Conservation (phyloP, 2,329 filamentous ascomycete species). For the Rhytidhysteron rufulum region DNA sequence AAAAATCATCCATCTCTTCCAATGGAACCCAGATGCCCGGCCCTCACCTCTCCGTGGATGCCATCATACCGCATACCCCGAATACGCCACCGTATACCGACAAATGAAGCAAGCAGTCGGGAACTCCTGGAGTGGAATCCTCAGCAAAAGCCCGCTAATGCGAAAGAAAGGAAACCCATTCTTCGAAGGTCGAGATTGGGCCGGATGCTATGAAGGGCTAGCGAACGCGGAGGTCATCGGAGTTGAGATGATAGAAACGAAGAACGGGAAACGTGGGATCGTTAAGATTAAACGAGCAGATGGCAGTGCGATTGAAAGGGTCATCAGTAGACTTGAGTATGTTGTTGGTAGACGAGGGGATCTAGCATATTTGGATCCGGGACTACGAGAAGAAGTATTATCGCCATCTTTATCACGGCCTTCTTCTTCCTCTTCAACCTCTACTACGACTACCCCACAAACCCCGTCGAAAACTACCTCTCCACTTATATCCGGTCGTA, state of each 20-base stretch:
- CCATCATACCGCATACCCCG: constrained; percentile 59
- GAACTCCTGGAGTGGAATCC: constrained; percentile 13
- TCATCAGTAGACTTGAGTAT: constrained; percentile 50
- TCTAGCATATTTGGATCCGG: constrained; percentile 47
- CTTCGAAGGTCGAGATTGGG: constrained; percentile 48
- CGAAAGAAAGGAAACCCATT: constrained; percentile 43
- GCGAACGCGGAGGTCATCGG: constrained; percentile 50
- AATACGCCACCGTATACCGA: constrained; percentile 58
- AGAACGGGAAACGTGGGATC: constrained; percentile 12
- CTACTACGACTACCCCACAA: constrained; percentile 2
- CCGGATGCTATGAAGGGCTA: constrained; percentile 51
- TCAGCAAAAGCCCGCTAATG: constrained; percentile 18
- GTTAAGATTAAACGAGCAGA: constrained; percentile 44
- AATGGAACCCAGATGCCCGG: constrained; percentile 54
- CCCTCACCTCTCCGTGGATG: constrained; percentile 57
- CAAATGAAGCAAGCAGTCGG: constrained; percentile 54
- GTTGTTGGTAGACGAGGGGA: constrained; percentile 55
- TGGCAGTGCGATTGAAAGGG: constrained; percentile 42
- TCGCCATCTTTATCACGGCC: too few species aligned
- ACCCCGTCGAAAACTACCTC: constrained; percentile 4
- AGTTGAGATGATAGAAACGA: constrained; percentile 30
- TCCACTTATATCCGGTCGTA: constrained; percentile 48
- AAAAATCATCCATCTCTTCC: constrained; percentile 57
- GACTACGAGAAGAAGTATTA: constrained; percentile 48
- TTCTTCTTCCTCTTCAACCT: too few species aligned